Evolutionary conservation across 1,284 basidiomycete species (phyloP).

Genomic region (Marasmius fiardii): DNA sequence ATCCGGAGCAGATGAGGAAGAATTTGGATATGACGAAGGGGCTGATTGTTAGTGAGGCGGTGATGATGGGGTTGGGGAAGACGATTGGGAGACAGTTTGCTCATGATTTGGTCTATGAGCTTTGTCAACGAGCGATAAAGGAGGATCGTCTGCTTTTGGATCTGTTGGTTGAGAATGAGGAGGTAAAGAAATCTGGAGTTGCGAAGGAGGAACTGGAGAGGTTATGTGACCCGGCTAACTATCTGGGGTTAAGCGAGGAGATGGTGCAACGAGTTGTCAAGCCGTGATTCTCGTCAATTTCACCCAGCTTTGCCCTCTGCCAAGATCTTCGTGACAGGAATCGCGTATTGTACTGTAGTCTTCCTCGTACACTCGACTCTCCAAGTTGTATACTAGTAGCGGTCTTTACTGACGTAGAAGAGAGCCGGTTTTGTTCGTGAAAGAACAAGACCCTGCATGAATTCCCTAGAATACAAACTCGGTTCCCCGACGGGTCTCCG

Average conservation of each 20-base stretch:
- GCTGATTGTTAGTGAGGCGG: slow-evolving; percentile 38
- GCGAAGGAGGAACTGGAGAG: slow-evolving; percentile 21
- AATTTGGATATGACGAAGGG: slow-evolving; percentile 36
- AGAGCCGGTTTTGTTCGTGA: too few species aligned
- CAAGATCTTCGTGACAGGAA: neutral
- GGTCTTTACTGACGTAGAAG: too few species aligned
- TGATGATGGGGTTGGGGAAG: slow-evolving; percentile 42
- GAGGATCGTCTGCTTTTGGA: slow-evolving; percentile 29
- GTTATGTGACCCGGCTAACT: slow-evolving; percentile 35
- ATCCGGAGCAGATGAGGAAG: slow-evolving; percentile 32
- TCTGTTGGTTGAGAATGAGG: slow-evolving; percentile 26
- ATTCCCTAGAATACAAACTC: neutral
- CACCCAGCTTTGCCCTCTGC: too few species aligned
- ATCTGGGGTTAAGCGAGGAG: slow-evolving; percentile 35
- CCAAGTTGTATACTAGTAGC: too few species aligned
- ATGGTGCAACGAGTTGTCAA: slow-evolving; percentile 26
- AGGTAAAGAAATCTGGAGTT: slow-evolving; percentile 24
- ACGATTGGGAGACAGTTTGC: slow-evolving; percentile 37
- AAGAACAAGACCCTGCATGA: too few species aligned
- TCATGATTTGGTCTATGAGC: slow-evolving; percentile 38
- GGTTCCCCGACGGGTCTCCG: neutral
- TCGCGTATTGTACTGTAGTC: neutral
- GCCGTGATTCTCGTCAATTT: neutral
- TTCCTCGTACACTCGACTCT: too few species aligned
- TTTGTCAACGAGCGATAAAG: slow-evolving; percentile 29